Evolutionary conservation across 2,329 filamentous ascomycete species (phyloP), one percentile per base, ranked within the genome.

Genomic region (Fusarium sp.): DNA sequence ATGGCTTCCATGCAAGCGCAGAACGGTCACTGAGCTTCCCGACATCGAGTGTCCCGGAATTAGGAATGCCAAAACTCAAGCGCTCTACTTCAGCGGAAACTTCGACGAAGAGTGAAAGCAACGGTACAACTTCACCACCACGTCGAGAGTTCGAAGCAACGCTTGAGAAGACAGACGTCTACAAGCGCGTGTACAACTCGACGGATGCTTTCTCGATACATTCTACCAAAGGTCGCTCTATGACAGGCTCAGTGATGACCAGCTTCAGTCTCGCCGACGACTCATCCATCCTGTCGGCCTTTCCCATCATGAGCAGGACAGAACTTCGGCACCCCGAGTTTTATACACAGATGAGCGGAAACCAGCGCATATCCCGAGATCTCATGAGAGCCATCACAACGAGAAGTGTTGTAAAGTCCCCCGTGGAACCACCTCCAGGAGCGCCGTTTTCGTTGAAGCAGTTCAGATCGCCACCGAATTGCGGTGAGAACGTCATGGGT

Each of bases 231-330:
- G 38, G 27, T 1, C 44, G 57, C 5, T 68, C 65, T 2, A 42
- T 57, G 0, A 36, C 39, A 27, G 65, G 64, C 5, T 68, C 65
- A 2, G 49, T 68, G 0, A 57, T 68, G 65, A 68, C 64, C 0
- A 68, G 64, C 10, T 68, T 68, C 29, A 68, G 65, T 57, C 65
- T 68, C 1, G 65, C 49, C 5, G 57, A 68, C 12, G 46, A 68
- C 10, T 53, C 65, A 2, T 68, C 65, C 9, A 68, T 68, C n/a
- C 25, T 68, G 2, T 50, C 64, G 8, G 49, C 65, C 4, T 68
- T 68, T 25, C 65, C 65, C 0, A 68, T 68, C 39, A 68, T 68
- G 65, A 68, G 44, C 15, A 63, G 65, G 7, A 52, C 57, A 0
- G 65, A 68, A 17, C 57, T 68, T 2, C 65, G 57, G 11, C 57